Base-by-base conservation (phyloP, 139 green algal species). In the Deuterostichococcus epilithicus region DNA sequence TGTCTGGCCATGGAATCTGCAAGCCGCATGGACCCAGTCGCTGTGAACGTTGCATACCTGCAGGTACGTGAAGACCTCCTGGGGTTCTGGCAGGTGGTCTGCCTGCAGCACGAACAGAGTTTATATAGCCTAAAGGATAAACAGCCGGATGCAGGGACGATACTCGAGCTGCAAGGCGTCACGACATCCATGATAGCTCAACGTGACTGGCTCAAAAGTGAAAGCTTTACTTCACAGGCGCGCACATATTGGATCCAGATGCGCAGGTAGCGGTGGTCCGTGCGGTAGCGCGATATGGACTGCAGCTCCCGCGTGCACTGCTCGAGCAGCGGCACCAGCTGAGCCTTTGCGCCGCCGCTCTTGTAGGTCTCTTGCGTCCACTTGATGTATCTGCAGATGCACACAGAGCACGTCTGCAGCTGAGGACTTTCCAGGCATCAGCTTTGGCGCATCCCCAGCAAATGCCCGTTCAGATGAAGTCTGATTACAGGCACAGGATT, bases 211-310 rank as follows among this genome's bases (percentile, higher is more conserved):
- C 34, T 38, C 23, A 32, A 38, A 22, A 32, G 66, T 39, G 10
- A 3, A 23, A 38, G n/a, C 13, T 72, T 3, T 72, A 30, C 32
- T 34, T 15, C 63, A 22, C 23, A 3, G 0, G 3, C 20, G 34
- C 89, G 87, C 59, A 94, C 92, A 79, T 98, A 98, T 58, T 96
- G 94, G 25, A 98, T 90, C 94, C 94, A 98, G 8, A 98, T 65
- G 6, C 95, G 84, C 30, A 98, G 88, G 75, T 94, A 96, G 39
- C 95, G 91, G 1, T 92, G 77, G 76, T 98, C 95, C 20, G 83
- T 74, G 18, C 82, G 85, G 84, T 98, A 98, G 0, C 81, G 74
- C 8, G 79, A 42, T 1, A 79, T 39, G 5, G 72, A 78, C 59
- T 90, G 78, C 66, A 98, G 86, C 76, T 88, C 83, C 2, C 81